Evolutionary conservation across 2,329 filamentous ascomycete genomes (phyloP).

Genomic region (Cladosporium sp.): DNA sequence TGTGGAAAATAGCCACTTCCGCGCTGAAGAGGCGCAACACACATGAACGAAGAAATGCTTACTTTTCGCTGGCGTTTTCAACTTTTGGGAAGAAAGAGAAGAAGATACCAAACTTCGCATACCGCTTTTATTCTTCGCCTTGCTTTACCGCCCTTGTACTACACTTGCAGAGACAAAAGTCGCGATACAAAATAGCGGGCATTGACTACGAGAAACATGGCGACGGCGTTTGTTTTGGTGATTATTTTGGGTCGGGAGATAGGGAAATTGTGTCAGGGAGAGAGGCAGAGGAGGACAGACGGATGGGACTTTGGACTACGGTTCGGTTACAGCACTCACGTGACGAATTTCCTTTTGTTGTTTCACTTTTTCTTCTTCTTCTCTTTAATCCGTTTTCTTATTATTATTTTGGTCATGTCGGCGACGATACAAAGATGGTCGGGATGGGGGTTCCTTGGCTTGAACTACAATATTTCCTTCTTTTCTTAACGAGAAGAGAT

Average conservation of each 20-base stretch:
- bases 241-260: background rate
- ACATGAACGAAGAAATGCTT: background rate
- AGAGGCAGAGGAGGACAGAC: background rate
- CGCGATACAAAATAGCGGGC: background rate
- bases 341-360: constrained; percentile 16
- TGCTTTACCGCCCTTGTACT: constrained; percentile 1
- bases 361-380: background rate
- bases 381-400: background rate
- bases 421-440: background rate
- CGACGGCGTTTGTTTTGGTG: constrained; percentile 3
- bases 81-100: background rate
- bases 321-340: background rate
- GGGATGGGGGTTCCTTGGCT: background rate
- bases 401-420: background rate
- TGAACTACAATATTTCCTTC: background rate
- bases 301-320: background rate
- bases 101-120: constrained; percentile 10
- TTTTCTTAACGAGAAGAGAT: background rate
- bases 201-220: constrained; percentile 3
- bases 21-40: background rate
- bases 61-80: background rate
- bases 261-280: background rate
- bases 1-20: background rate
- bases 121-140: background rate
- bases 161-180: background rate